Evolutionary conservation across 805 yeast genomes (phyloP), one percentile per base, ranked within the genome.

Genomic region (Candida alai): DNA sequence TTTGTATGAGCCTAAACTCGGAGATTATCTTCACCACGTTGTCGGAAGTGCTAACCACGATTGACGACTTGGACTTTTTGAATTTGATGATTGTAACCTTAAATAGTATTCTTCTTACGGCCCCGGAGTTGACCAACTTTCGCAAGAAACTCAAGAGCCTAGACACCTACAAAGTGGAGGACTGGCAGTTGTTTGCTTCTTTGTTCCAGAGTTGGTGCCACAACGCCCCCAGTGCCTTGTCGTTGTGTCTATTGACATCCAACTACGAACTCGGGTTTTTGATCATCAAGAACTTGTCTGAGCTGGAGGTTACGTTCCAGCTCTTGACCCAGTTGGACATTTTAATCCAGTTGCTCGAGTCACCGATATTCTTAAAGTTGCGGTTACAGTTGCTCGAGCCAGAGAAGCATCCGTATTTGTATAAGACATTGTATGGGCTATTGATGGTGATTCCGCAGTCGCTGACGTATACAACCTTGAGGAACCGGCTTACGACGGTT

Each of bases 381-480:
- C 73, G 98, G 39, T 64, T 93, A 35, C 96, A 90, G 57, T 64
- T 93, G n/a, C 63, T 93, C 30, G 95, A 86, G 50, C 96, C 96
- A 1, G 85, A 80, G 30, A 76, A 73, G 42, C 73, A 84, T 52
- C 95, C 94, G 1, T 84, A 73, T 49, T 62, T 93, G 21, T 85
- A 82, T 68, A 86, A 87, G 52, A 84, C 96, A 34, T 70, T 93
- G 19, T 93, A 87, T 54, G 98, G 97, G 2, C 73, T 93, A 19
- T 65, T 93, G 39, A 93, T 93, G 98, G 70, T 93, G 4, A 60
- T 93, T 32, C 98, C 98, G 0, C 98, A 93, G 54, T 86, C 96
- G 0, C 74, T 85, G 9, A 95, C 97, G 0, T 93, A 86, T 54
- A 78, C 74, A n/a, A 77, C 84, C 0, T 67, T 93, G 43, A 82